Conservation (phyloP, 2,329 filamentous ascomycete species). For the Cladosporium sp. region DNA sequence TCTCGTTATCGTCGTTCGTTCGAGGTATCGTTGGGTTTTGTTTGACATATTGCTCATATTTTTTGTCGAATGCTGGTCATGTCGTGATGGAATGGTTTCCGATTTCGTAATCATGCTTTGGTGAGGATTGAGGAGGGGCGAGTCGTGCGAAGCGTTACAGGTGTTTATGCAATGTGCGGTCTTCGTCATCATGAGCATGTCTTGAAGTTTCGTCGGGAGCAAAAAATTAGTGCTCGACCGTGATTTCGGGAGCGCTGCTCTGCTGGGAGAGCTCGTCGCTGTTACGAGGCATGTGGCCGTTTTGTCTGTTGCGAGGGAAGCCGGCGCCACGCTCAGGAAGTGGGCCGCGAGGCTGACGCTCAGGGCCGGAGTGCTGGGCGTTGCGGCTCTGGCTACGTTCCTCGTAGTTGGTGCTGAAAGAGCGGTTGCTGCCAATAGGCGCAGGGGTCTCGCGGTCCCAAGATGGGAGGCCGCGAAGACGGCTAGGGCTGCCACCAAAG, state of each 20-base stretch:
- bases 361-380: slow-evolving; percentile 41
- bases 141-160: slow-evolving; percentile 12
- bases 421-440: slow-evolving; percentile 60
- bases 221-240: slow-evolving; percentile 50
- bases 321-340: slow-evolving; percentile 55
- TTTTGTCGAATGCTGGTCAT: slow-evolving; percentile 13
- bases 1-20: slow-evolving; percentile 10
- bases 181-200: slow-evolving; percentile 14
- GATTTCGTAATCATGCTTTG: slow-evolving; percentile 14
- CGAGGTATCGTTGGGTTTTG: slow-evolving; percentile 1
- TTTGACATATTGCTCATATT: slow-evolving; percentile 13
- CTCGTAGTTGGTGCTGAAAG: slow-evolving; percentile 56
- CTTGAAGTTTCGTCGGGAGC: slow-evolving; percentile 18
- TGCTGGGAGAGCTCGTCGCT: slow-evolving; percentile 60
- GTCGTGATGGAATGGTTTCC: slow-evolving; percentile 13
- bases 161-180: slow-evolving; percentile 12
- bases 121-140: background rate
- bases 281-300: slow-evolving; percentile 57
- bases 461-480: slow-evolving; percentile 56
- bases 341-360: slow-evolving; percentile 59
- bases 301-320: slow-evolving; percentile 51
- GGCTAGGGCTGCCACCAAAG: slow-evolving; percentile 52
- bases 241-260: slow-evolving; percentile 55
- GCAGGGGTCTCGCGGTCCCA: slow-evolving; percentile 56
- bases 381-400: slow-evolving; percentile 48